phyloP scores from a whole-genome alignment of 2,329 filamentous ascomycete species.

The Colletotrichum godetiae region DNA sequence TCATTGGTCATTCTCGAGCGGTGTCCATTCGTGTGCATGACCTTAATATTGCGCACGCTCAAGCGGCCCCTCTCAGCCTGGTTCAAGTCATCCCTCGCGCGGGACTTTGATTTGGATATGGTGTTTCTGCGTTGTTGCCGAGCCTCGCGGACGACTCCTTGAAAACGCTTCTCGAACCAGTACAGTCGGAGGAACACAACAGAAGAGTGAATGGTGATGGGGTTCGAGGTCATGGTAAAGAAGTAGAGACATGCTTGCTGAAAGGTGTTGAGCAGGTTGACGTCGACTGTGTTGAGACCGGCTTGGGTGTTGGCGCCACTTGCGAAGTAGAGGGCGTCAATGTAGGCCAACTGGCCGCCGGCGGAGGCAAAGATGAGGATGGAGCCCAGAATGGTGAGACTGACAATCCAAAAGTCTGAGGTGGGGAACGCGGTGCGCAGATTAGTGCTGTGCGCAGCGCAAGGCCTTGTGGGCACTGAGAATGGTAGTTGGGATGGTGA shows the following conservation, averaged over 20 bases:
- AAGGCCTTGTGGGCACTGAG: neutral
- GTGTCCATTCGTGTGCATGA: conserved; percentile 69
- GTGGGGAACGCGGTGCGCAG: neutral
- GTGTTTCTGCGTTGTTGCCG: conserved; percentile 70
- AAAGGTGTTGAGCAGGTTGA: conserved; percentile 76
- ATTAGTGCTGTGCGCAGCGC: conserved; percentile 23
- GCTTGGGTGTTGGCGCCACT: conserved; percentile 90
- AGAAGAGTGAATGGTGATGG: conserved; percentile 84
- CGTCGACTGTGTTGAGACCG: conserved; percentile 84
- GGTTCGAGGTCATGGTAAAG: conserved; percentile 79
- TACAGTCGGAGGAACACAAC: conserved; percentile 95
- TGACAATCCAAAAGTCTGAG: conserved; percentile 83
- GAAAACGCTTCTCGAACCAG: conserved; percentile 98
- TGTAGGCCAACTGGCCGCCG: conserved; percentile 74
- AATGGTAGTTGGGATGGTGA: conserved; percentile 15
- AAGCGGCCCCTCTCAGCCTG: conserved; percentile 64
- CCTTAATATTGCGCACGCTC: conserved; percentile 72
- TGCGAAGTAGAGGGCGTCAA: conserved; percentile 91
- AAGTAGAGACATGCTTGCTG: conserved; percentile 81
- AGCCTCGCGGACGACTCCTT: conserved; percentile 82
- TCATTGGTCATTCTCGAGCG: conserved; percentile 71
- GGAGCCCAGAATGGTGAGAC: conserved; percentile 78
- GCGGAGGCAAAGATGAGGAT: conserved; percentile 76
- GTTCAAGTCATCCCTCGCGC: conserved; percentile 55
- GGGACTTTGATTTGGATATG: conserved; percentile 70